phyloP scores from a whole-genome alignment of 768 basidiomycete species.

The Paxillus ammoniavirescens region DNA sequence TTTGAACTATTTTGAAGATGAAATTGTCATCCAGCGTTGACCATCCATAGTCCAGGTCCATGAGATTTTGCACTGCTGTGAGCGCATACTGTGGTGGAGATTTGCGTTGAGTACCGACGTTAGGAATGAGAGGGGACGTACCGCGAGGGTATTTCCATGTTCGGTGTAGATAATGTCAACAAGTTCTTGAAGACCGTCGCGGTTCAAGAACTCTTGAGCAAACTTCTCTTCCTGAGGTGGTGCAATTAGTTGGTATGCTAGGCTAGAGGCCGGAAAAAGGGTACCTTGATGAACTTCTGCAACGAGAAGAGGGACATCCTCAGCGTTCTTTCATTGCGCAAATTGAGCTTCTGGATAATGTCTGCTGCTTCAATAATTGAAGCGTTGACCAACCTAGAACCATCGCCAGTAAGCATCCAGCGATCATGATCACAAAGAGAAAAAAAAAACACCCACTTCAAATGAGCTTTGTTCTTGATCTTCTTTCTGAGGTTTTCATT shows the following conservation, averaged over 20 bases:
- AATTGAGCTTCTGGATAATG: conserved; percentile 64
- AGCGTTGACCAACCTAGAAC: conserved; percentile 69
- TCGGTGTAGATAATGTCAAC: conserved; percentile 63
- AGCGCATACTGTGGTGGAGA: conserved; percentile 65
- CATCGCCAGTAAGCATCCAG: neutral
- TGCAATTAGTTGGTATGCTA: neutral
- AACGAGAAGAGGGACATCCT: conserved; percentile 73
- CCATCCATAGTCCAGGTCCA: conserved; percentile 88
- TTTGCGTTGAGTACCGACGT: neutral
- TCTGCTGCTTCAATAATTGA: conserved; percentile 79
- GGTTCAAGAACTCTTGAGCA: conserved; percentile 70
- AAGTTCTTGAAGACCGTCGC: conserved; percentile 69
- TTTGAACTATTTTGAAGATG: conserved; percentile 75
- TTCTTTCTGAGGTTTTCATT: conserved; percentile 83
- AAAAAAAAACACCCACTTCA: conserved; percentile 55
- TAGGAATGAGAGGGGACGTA: conserved; percentile 32
- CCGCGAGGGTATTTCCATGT: conserved; percentile 85
- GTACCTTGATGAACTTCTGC: conserved; percentile 75
- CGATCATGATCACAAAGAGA: neutral
- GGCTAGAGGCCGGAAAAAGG: conserved; percentile 15
- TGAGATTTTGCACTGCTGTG: conserved; percentile 81
- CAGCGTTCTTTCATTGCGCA: conserved; percentile 57
- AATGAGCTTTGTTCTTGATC: conserved; percentile 72
- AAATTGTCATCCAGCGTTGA: conserved; percentile 66
- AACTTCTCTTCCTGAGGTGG: conserved; percentile 75